phyloP scores from a whole-genome alignment of 2,329 filamentous ascomycete species.

The Sphaerulina musiva region DNA sequence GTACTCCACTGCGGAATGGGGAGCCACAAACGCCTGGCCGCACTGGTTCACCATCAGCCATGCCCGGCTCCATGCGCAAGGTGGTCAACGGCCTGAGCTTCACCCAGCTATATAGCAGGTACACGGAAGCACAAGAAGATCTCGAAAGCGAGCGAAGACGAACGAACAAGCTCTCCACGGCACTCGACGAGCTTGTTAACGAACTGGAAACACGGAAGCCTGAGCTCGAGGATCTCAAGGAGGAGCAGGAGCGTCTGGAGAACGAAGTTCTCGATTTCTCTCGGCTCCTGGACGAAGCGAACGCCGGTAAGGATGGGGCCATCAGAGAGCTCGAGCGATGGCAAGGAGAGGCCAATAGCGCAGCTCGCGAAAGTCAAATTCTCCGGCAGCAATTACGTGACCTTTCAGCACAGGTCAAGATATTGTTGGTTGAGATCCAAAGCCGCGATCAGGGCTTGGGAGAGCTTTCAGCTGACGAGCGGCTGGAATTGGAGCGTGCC shows the following conservation, averaged over 20 bases:
- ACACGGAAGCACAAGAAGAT: slow-evolving; percentile 59
- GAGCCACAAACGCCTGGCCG: slow-evolving; percentile 26
- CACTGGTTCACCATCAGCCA: slow-evolving; percentile 33
- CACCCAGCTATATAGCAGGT: slow-evolving; percentile 59
- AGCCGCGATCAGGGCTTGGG: slow-evolving; percentile 72
- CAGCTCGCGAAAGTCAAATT: slow-evolving; percentile 63
- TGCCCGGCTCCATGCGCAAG: slow-evolving; percentile 49
- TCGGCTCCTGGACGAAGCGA: slow-evolving; percentile 72
- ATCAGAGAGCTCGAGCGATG: slow-evolving; percentile 73
- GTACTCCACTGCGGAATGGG: slow-evolving; percentile 47
- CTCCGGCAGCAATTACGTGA: slow-evolving; percentile 82
- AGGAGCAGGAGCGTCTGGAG: slow-evolving; percentile 73
- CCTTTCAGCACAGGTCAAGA: slow-evolving; percentile 80
- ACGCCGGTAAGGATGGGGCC: slow-evolving; percentile 70
- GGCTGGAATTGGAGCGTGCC: slow-evolving; percentile 67
- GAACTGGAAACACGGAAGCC: slow-evolving; percentile 80
- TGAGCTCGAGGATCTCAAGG: slow-evolving; percentile 76
- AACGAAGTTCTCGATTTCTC: slow-evolving; percentile 72
- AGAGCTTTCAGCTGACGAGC: slow-evolving; percentile 64
- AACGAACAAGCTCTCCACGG: slow-evolving; percentile 65
- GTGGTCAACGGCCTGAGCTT: slow-evolving; percentile 50
- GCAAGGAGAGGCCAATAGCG: slow-evolving; percentile 61
- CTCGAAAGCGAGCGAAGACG: slow-evolving; percentile 67
- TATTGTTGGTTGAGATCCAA: slow-evolving; percentile 80
- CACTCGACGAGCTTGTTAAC: slow-evolving; percentile 78